A percentile compares a stretch with the other conserved stretches of the same genome.
phyloP scores from a whole-genome alignment of 23 red algal species.

The Gracilaria domingensis region DNA sequence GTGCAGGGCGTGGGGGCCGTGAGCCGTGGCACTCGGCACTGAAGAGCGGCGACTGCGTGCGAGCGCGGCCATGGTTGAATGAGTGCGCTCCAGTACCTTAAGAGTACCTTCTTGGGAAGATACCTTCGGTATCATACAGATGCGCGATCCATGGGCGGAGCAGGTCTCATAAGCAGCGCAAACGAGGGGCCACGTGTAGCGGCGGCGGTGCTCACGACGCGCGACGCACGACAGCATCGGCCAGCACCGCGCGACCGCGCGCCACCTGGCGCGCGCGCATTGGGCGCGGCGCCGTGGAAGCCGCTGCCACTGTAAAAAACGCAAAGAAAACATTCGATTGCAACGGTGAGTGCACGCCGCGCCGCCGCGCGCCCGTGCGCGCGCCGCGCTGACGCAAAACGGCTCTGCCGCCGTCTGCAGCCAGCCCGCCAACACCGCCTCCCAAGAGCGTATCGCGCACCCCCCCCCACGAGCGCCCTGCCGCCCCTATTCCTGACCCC shows the following conservation, averaged over 20 bases:
- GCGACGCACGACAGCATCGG: too few relatives aligned
- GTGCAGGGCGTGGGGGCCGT: too few relatives aligned
- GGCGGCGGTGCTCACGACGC: too few relatives aligned
- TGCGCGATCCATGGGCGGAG: too few relatives aligned
- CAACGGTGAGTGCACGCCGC: neutral
- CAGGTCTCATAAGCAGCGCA: too few relatives aligned
- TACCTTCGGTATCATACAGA: too few relatives aligned
- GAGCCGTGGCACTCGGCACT: too few relatives aligned
- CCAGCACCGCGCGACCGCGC: neutral
- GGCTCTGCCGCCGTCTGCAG: conserved; percentile 35
- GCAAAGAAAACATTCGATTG: neutral
- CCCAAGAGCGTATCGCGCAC: neutral
- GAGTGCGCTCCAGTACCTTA: too few relatives aligned
- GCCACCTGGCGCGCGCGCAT: neutral
- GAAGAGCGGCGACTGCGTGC: too few relatives aligned
- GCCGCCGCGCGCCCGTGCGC: conserved; percentile 17
- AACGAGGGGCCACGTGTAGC: too few relatives aligned
- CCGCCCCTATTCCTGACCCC: conserved; percentile 20
- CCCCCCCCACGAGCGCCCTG: conserved; percentile 11
- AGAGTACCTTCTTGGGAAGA: too few relatives aligned
- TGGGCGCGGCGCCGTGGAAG: neutral
- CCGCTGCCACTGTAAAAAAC: conserved; percentile 10
- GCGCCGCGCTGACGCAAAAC: conserved; percentile 25
- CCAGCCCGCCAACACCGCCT: conserved; percentile 12
- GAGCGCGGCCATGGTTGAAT: too few relatives aligned